Conservation (phyloP, 768 basidiomycete species). For the Lactarius hengduanensis region DNA sequence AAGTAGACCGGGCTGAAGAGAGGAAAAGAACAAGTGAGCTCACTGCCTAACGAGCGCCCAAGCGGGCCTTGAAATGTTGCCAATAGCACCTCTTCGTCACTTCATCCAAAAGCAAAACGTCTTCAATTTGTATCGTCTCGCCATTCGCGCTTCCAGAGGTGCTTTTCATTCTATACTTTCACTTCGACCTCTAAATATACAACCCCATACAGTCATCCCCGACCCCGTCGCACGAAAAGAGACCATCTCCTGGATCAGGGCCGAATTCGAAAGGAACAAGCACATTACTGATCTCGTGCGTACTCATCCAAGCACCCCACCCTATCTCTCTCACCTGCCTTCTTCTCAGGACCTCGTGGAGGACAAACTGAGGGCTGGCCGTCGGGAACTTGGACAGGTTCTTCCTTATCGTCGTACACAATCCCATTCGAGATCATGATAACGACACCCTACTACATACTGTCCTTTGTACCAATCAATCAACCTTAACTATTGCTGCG, state of each 20-base stretch:
- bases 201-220: conserved; percentile 52
- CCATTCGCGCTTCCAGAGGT: conserved; percentile 72
- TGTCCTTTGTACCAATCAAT: neutral
- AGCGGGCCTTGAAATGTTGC: conserved; percentile 28
- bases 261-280: conserved; percentile 65
- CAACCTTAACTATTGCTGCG: neutral
- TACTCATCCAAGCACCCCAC: conserved; percentile 12
- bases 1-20: neutral
- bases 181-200: conserved; percentile 15
- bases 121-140: conserved; percentile 60
- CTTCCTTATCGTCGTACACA: conserved; percentile 40
- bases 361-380: conserved; percentile 52
- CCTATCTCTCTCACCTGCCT: conserved; percentile 2
- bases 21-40: conserved; percentile 15
- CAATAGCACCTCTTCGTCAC: conserved; percentile 44
- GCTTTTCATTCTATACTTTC: conserved; percentile 25
- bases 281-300: conserved; percentile 58
- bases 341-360: conserved; percentile 53
- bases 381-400: conserved; percentile 60
- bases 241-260: conserved; percentile 69
- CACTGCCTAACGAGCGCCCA: neutral
- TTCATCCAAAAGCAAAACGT: conserved; percentile 68
- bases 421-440: conserved; percentile 6
- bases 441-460: neutral
- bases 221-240: conserved; percentile 60